Conservation (phyloP, 805 yeast species). For the Saturnispora ahearnii region DNA sequence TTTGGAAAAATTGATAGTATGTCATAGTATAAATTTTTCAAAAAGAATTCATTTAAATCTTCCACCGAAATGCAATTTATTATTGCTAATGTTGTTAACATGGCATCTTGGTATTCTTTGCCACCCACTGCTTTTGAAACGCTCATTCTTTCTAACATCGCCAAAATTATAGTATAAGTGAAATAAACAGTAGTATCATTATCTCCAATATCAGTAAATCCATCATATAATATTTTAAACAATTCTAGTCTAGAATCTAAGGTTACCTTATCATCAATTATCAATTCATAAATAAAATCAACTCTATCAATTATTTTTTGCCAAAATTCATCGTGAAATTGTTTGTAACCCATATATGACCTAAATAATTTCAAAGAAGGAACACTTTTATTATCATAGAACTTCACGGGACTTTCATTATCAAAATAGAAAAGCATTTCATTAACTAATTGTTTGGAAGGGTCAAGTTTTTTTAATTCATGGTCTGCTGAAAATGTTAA, state of each 20-base stretch:
- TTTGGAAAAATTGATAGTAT: background rate
- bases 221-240: background rate
- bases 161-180: background rate
- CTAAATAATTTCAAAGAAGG: slow-evolving; percentile 1
- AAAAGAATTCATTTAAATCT: background rate
- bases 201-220: background rate
- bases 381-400: background rate
- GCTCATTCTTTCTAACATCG: background rate
- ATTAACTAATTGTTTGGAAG: background rate
- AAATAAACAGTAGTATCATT: background rate
- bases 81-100: background rate
- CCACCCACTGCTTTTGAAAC: background rate
- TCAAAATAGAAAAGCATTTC: background rate
- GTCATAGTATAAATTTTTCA: background rate
- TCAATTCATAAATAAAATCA: background rate
- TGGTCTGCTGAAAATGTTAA: background rate
- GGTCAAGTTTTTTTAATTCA: background rate
- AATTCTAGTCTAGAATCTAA: background rate
- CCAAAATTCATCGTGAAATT: slow-evolving; percentile 3
- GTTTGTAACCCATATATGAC: background rate
- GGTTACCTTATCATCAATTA: background rate
- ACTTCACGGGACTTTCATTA: background rate
- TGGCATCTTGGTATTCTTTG: background rate
- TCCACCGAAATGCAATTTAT: background rate
- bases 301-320: slow-evolving; percentile 1